Percentiles rank a stretch among this genome's conserved stretches.
These are phyloP conservation scores for Rhododendron henanense DNA, from an alignment of 148 eudicot species.

Conservation along the genomic window DNA sequence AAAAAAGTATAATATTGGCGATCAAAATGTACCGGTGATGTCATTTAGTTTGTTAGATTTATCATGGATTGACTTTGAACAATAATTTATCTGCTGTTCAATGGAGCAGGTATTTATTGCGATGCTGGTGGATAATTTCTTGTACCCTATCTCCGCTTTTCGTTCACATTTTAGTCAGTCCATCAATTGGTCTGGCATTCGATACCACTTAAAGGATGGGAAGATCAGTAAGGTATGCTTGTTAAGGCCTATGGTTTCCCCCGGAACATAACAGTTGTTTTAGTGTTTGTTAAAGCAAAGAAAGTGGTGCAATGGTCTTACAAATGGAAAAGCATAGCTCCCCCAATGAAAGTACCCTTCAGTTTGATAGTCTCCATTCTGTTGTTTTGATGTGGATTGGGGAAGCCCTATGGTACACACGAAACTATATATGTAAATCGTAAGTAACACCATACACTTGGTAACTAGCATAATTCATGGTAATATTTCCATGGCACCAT, in stretches of 20 bases:
- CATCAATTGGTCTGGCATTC: slow-evolving; percentile 93
- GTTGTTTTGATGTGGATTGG: not conserved
- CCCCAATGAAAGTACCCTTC: not conserved
- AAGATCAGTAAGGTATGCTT: slow-evolving; percentile 68
- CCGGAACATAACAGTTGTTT: not conserved
- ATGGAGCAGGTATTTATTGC: slow-evolving; percentile 85
- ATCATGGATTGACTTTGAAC: not conserved
- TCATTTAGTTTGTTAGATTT: slow-evolving; percentile 2
- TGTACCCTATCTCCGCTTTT: slow-evolving; percentile 82
- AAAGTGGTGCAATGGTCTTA: not conserved
- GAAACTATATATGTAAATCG: not conserved
- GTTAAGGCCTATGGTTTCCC: not conserved
- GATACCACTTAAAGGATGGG: slow-evolving; percentile 85
- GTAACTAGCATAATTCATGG: not conserved
- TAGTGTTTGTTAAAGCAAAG: not conserved
- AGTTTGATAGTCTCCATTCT: not conserved
- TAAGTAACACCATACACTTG: not conserved
- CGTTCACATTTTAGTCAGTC: slow-evolving; percentile 83
- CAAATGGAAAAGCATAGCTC: not conserved
- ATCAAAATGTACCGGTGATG: not conserved
- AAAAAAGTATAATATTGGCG: not conserved
- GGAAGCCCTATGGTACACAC: not conserved
- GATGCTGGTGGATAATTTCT: slow-evolving; percentile 86
- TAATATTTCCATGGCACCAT: not conserved
- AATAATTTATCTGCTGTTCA: not conserved